phyloP scores from a whole-genome alignment of 1,139 yeast genomes.

The Saccharomyces pastorianus region DNA sequence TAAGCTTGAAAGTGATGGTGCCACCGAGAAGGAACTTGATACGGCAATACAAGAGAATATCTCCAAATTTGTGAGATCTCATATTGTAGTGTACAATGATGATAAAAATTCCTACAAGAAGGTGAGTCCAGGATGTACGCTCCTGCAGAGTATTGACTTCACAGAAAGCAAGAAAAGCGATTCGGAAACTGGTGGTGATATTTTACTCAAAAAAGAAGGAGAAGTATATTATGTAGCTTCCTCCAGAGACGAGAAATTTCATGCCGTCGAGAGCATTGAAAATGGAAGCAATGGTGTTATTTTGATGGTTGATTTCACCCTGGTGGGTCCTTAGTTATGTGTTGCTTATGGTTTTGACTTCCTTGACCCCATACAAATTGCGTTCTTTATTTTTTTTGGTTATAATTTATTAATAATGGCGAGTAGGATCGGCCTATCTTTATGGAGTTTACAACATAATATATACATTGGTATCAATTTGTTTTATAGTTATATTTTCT shows the following conservation, averaged over 20 bases:
- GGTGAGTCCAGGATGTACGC: constrained; percentile 17
- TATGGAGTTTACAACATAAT: not conserved
- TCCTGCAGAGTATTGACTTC: constrained; percentile 22
- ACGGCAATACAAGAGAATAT: constrained; percentile 41
- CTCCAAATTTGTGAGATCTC: constrained; percentile 46
- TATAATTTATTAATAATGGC: too few species aligned
- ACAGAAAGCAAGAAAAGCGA: not conserved
- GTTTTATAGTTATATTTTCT: not conserved
- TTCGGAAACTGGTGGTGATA: constrained; percentile 22
- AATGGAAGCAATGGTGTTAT: constrained; percentile 54
- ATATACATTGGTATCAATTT: not conserved
- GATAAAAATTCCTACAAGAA: constrained; percentile 11
- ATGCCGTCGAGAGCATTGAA: constrained; percentile 37
- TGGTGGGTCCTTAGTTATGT: constrained; percentile 21
- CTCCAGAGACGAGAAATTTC: constrained; percentile 34
- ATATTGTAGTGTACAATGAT: constrained; percentile 36
- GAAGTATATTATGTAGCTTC: constrained; percentile 37
- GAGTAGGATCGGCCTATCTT: not conserved
- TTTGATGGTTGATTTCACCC: constrained; percentile 41
- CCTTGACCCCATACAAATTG: not conserved
- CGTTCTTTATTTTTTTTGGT: not conserved
- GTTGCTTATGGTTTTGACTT: not conserved
- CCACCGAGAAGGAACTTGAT: constrained; percentile 37
- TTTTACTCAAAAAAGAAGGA: constrained; percentile 39
- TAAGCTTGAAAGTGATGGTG: constrained; percentile 18